Evolutionary conservation across 495 filamentous ascomycete species (phyloP).

Genomic region (Durotheca rogersii): DNA sequence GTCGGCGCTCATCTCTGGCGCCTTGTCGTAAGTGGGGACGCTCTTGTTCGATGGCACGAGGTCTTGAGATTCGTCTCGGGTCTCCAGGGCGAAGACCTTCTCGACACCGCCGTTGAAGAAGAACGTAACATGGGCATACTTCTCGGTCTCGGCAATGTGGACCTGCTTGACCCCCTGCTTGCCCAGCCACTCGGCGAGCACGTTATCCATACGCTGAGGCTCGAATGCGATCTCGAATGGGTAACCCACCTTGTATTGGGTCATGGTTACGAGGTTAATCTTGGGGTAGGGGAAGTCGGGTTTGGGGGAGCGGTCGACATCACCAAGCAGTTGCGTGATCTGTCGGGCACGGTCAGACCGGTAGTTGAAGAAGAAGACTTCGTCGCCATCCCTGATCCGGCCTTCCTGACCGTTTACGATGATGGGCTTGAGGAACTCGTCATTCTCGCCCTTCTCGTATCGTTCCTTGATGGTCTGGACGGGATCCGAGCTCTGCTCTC

Average conservation of each 20-base stretch:
- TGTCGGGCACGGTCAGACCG: conserved; percentile 97
- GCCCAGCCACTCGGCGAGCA: conserved; percentile 90
- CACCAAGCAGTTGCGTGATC: conserved; percentile 90
- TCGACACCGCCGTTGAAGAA: conserved; percentile 99
- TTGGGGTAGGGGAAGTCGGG: conserved; percentile 95
- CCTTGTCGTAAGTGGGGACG: conserved; percentile 93
- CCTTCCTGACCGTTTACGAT: conserved; percentile 83
- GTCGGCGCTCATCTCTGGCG: conserved; percentile 94
- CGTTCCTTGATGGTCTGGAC: conserved; percentile 83
- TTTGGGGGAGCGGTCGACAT: conserved; percentile 81
- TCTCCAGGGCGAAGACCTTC: conserved; percentile 90
- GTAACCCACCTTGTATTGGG: conserved; percentile 95
- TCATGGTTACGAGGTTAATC: conserved; percentile 94
- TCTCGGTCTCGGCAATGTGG: conserved; percentile 97
- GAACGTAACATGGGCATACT: conserved; percentile 99
- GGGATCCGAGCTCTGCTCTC: conserved; percentile 79
- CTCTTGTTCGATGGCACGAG: conserved; percentile 63
- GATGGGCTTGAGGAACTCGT: conserved; percentile 98
- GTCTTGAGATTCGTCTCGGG: conserved; percentile 63
- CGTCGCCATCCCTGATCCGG: conserved; percentile 86
- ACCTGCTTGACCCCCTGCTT: conserved; percentile 88
- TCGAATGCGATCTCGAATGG: conserved; percentile 91
- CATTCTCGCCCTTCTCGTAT: conserved; percentile 83
- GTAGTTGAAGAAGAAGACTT: conserved; percentile 99
- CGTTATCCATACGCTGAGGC: conserved; percentile 93